Conservation (phyloP, 139 green algal genomes). For the Micromonas commoda region DNA sequence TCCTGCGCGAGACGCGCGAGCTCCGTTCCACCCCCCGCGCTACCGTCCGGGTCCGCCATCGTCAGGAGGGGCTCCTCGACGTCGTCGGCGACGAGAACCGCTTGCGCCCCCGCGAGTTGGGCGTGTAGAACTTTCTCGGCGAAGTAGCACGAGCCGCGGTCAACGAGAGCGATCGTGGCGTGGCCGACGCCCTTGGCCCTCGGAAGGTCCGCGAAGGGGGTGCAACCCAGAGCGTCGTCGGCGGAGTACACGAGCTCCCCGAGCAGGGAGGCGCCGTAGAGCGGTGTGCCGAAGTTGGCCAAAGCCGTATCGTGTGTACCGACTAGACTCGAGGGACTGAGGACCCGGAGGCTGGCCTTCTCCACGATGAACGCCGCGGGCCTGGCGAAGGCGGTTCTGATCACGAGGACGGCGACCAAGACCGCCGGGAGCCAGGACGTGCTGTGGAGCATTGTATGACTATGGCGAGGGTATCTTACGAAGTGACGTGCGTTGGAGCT, state of each 20-base stretch:
- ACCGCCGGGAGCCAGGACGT: background rate
- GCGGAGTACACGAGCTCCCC: slow-evolving; percentile 42
- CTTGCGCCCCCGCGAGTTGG: slow-evolving; percentile 71
- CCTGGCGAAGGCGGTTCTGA: background rate
- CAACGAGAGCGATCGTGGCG: slow-evolving; percentile 39
- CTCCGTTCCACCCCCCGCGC: background rate
- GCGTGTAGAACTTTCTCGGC: slow-evolving; percentile 79
- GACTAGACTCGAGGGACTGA: slow-evolving; percentile 52
- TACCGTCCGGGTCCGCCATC: slow-evolving; percentile 51
- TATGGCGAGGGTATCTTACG: no score
- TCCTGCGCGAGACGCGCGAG: slow-evolving; percentile 35
- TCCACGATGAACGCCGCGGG: slow-evolving; percentile 42
- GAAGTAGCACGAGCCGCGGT: slow-evolving; percentile 70
- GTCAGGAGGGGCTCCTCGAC: slow-evolving; percentile 67
- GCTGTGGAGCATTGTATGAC: background rate
- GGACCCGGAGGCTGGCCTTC: slow-evolving; percentile 44
- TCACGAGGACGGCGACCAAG: background rate
- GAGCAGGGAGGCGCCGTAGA: slow-evolving; percentile 54
- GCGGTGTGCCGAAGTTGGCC: slow-evolving; percentile 61
- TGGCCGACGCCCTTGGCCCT: background rate
- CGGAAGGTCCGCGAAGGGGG: background rate
- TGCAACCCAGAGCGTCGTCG: slow-evolving; percentile 41
- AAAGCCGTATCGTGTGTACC: no score
- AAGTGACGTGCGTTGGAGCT: no score
- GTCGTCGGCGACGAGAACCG: slow-evolving; percentile 60